Evolutionary conservation across 345 rosid genomes (phyloP), one percentile per base, ranked within the genome.

Genomic region (Salix caprea): DNA sequence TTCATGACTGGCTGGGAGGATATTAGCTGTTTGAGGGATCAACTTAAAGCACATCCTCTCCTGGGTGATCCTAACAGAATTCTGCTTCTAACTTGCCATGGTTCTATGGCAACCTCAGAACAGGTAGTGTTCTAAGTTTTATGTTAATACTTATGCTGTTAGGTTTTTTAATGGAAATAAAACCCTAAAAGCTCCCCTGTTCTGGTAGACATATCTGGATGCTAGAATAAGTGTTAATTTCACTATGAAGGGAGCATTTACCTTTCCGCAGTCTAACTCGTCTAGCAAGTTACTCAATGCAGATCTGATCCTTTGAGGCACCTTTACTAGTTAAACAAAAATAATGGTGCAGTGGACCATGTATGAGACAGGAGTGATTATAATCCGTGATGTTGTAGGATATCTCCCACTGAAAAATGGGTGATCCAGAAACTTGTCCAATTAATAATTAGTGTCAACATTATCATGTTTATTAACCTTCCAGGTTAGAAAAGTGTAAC

Each of bases 1-100:
- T 96, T 96, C 87, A 89, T 96, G 93, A 96, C 99, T 81, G 99
- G 99, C 36, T 96, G 99, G 99, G 99, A 93, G 78, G 99, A 96
- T 84, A 96, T 93, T 80, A 96, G 91, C 82, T 89, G 90, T 74
- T 82, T 96, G 74, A 91, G 90, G 77, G 99, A 96, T 83, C 98
- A 96, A 86, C 87, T 96, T 66, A 92, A 92, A 83, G 94, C 98
- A 70, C 98, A 96, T 88, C 99, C 98, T 30, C 98, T 96, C 82
- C 64, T 96, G 50, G 99, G 98, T 67, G 99, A 96, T 84, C 99
- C 99, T 65, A 96, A 92, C 83, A 90, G 99, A 84, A 93, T 96
- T 74, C 84, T 92, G 77, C 90, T 96, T 75, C 76, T 93, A 74
- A 87, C 93, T 67, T 96, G 99, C 67, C 99, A 96, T 77, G 99